phyloP scores from a whole-genome alignment of 208 protist genomes.

The Wallacemonas sp. region DNA sequence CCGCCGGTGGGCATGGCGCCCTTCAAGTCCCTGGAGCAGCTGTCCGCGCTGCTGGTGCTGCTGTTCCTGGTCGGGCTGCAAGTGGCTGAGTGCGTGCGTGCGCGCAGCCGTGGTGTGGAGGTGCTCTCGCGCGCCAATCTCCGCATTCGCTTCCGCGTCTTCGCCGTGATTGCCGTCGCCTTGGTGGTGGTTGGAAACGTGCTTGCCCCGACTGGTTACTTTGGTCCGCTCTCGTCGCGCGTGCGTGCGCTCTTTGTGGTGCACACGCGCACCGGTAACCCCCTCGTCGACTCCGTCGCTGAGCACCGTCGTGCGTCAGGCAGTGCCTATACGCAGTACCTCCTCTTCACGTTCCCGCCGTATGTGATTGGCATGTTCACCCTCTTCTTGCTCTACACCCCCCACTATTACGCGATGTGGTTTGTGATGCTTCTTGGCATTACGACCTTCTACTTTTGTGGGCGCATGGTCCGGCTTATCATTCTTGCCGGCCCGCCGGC shows the following conservation, averaged over 20 bases:
- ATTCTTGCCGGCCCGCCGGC: constrained; percentile 45
- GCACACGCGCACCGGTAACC: constrained; percentile 78
- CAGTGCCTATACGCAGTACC: constrained; percentile 24
- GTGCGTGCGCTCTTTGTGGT: constrained; percentile 70
- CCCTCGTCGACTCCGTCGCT: constrained; percentile 80
- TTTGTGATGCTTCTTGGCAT: constrained; percentile 53
- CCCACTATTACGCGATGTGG: too few relatives aligned
- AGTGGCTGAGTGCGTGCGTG: constrained; percentile 90
- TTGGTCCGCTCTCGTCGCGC: constrained; percentile 46
- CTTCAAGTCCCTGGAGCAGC: too few relatives aligned
- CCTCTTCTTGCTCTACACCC: too few relatives aligned
- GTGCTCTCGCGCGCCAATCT: constrained; percentile 32
- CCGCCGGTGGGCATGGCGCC: too few relatives aligned
- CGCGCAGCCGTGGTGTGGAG: constrained; percentile 14
- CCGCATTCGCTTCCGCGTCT: constrained; percentile 30
- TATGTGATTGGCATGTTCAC: too few relatives aligned
- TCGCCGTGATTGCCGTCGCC: constrained; percentile 24
- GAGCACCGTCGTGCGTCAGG: constrained; percentile 49
- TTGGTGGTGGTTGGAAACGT: constrained; percentile 25
- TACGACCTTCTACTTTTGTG: constrained; percentile 55
- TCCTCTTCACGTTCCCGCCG: constrained; percentile 23
- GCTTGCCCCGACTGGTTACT: constrained; percentile 44
- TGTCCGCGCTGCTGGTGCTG: too few relatives aligned
- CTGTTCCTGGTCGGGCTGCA: constrained; percentile 96
- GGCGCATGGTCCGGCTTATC: constrained; percentile 60